Evolutionary conservation across 352 stramenopile genomes (phyloP).

Genomic region (Proteromonas lacertae): DNA sequence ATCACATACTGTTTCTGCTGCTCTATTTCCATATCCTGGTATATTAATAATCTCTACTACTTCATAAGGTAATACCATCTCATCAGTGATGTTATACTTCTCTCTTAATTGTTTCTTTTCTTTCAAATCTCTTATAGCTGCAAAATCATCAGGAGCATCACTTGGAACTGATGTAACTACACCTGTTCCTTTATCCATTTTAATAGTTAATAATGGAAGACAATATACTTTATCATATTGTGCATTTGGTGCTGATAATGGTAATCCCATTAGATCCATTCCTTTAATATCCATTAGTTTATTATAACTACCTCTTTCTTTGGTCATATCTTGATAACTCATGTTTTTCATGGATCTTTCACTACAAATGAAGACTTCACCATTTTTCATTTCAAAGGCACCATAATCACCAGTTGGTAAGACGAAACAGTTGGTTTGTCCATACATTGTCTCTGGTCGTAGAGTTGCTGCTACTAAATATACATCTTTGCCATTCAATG

Average conservation of each 20-base stretch:
- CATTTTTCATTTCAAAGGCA: slow-evolving; percentile 57
- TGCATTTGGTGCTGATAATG: slow-evolving; percentile 66
- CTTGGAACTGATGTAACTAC: slow-evolving; percentile 93
- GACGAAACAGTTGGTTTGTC: slow-evolving; percentile 99
- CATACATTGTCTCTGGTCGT: slow-evolving; percentile 96
- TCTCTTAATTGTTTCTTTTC: slow-evolving; percentile 82
- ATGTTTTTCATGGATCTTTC: slow-evolving; percentile 59
- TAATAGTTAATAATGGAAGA: slow-evolving; percentile 91
- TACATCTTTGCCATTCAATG: slow-evolving; percentile 37
- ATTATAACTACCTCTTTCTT: slow-evolving; percentile 25
- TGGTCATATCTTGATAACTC: slow-evolving; percentile 46
- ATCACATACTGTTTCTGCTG: slow-evolving; percentile 68
- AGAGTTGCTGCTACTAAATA: slow-evolving; percentile 90
- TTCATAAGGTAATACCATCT: slow-evolving; percentile 45
- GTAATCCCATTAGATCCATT: slow-evolving; percentile 74
- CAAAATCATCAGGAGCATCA: slow-evolving; percentile 93
- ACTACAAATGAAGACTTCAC: slow-evolving; percentile 77
- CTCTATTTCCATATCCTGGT: slow-evolving; percentile 74
- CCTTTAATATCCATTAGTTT: slow-evolving; percentile 54
- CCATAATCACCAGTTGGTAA: slow-evolving; percentile 91
- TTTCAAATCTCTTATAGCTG: slow-evolving; percentile 86
- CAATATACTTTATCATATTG: slow-evolving; percentile 97
- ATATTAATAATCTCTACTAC: slow-evolving; percentile 98
- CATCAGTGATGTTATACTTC: slow-evolving; percentile 86
- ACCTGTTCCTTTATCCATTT: slow-evolving; percentile 93